Conservation (phyloP, 768 basidiomycete species). For the Mycena alexandri region DNA sequence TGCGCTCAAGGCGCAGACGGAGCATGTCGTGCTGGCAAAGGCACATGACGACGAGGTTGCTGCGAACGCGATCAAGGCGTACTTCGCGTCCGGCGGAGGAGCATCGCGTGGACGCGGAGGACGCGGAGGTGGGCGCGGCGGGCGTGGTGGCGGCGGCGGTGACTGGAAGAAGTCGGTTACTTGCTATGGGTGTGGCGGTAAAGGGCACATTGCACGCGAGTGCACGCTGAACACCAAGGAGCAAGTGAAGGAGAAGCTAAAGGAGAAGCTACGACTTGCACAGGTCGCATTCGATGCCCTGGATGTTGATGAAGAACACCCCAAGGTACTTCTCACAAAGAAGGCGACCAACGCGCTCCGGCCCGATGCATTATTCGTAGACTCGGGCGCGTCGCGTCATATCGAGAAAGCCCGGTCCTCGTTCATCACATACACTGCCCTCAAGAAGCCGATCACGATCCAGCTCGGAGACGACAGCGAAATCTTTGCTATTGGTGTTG, state of each 20-base stretch:
- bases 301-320: background rate
- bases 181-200: background rate
- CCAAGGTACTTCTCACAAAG: slow-evolving; percentile 15
- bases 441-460: no score
- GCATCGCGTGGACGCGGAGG: slow-evolving; percentile 54
- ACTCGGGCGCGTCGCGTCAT: slow-evolving; percentile 18
- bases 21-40: slow-evolving; percentile 1
- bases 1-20: slow-evolving; percentile 9
- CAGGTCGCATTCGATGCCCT: background rate
- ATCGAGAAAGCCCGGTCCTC: background rate
- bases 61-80: no score
- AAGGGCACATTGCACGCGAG: slow-evolving; percentile 15
- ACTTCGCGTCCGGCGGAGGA: slow-evolving; percentile 54
- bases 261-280: slow-evolving; percentile 6
- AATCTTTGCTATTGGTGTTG: background rate
- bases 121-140: slow-evolving; percentile 47
- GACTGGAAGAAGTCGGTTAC: slow-evolving; percentile 12
- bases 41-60: slow-evolving; percentile 69
- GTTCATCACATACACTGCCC: no score
- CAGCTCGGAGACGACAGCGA: no score
- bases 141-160: background rate
- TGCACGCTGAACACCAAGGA: background rate
- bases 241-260: background rate
- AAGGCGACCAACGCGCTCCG: slow-evolving; percentile 8
- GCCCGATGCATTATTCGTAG: slow-evolving; percentile 6